These are phyloP conservation scores for Microdochium nivale DNA, from an alignment of 2,329 filamentous ascomycete genomes.

Conservation along the genomic window DNA sequence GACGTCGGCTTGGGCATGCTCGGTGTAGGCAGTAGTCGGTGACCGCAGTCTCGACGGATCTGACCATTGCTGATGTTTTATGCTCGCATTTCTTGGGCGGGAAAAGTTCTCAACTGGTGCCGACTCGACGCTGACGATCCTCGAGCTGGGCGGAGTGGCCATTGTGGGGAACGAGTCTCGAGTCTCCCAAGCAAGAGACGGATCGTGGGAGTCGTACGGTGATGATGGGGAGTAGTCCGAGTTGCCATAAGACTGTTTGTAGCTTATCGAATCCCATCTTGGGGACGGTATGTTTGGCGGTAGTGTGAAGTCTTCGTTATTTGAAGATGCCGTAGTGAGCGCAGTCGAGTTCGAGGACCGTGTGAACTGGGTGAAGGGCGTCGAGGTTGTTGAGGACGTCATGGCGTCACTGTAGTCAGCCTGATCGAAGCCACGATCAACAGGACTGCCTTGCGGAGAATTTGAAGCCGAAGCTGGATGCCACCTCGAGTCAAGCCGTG, in stretches of 20 bases:
- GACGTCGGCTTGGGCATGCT: constrained; percentile 13
- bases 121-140: constrained; percentile 20
- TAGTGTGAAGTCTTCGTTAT: not conserved
- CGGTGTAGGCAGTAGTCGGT: constrained; percentile 14
- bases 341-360: not conserved
- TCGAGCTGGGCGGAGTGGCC: constrained; percentile 9
- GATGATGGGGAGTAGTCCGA: not conserved
- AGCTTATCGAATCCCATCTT: not conserved
- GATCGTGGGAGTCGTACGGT: not conserved
- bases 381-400: not conserved
- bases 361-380: not conserved
- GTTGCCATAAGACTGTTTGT: not conserved
- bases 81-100: constrained; percentile 46
- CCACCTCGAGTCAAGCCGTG: not conserved
- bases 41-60: constrained; percentile 8
- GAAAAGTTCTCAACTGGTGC: constrained; percentile 48
- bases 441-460: not conserved
- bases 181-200: not conserved
- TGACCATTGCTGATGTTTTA: constrained; percentile 11
- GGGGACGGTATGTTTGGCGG: not conserved
- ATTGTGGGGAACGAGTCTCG: not conserved
- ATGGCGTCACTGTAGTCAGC: not conserved
- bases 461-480: not conserved
- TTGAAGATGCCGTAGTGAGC: not conserved
- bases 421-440: not conserved